These are phyloP conservation scores for Chytriomyces confervae DNA, from an alignment of 192 early-diverging fungal species.

Conservation along the genomic window DNA sequence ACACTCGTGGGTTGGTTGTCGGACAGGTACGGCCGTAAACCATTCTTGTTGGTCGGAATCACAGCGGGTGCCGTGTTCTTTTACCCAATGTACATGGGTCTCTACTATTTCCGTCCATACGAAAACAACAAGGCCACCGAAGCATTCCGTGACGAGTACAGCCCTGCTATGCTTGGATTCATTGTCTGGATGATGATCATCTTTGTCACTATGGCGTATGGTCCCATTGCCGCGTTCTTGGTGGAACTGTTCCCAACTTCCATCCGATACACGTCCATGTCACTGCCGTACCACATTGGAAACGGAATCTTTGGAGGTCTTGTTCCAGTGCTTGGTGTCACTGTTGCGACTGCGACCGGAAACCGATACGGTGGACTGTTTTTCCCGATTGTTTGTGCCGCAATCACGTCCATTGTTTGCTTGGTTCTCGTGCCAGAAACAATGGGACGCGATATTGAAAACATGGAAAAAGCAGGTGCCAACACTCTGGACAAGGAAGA, in stretches of 20 bases:
- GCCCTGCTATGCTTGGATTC: slow-evolving; percentile 30
- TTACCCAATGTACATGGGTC: slow-evolving; percentile 37
- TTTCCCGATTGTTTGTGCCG: slow-evolving; percentile 22
- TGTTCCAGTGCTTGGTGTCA: slow-evolving; percentile 30
- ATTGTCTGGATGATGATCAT: slow-evolving; percentile 25
- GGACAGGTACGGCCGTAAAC: slow-evolving; percentile 40
- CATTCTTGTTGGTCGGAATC: slow-evolving; percentile 36
- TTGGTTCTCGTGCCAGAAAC: neutral
- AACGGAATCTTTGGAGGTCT: slow-evolving; percentile 40
- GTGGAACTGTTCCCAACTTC: slow-evolving; percentile 45
- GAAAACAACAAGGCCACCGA: slow-evolving; percentile 26
- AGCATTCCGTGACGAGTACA: slow-evolving; percentile 12
- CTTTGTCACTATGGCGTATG: slow-evolving; percentile 30
- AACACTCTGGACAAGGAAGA: too few species aligned
- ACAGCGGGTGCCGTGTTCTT: slow-evolving; percentile 2
- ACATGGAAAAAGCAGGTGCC: neutral
- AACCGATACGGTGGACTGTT: slow-evolving; percentile 38
- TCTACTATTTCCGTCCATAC: slow-evolving; percentile 12
- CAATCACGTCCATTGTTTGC: neutral
- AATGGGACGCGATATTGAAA: neutral
- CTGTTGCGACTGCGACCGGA: slow-evolving; percentile 18
- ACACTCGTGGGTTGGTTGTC: too few species aligned
- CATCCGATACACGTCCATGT: slow-evolving; percentile 36
- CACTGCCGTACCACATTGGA: slow-evolving; percentile 32
- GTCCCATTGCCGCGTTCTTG: slow-evolving; percentile 42